These are phyloP conservation scores for Nicotiana undulata DNA, from an alignment of 257 asterid genomes.

Conservation along the genomic window DNA sequence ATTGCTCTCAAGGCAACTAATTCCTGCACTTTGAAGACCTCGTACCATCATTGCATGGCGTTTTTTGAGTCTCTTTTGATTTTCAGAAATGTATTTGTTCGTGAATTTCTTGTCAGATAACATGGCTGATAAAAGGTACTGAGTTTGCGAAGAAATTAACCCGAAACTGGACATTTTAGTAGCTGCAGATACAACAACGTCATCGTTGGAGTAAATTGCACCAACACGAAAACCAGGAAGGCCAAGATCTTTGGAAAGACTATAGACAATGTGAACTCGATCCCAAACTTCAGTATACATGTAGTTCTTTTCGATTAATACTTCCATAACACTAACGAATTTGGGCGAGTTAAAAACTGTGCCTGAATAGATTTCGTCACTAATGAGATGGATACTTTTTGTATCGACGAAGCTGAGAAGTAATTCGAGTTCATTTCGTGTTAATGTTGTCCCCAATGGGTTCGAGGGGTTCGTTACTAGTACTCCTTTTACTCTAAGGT, in stretches of 20 bases:
- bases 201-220: background rate
- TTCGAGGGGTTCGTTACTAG: background rate
- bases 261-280: slow-evolving; percentile 10
- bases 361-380: slow-evolving; percentile 9
- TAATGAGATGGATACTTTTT: slow-evolving; percentile 4
- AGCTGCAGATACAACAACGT: background rate
- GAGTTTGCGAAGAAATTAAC: slow-evolving; percentile 2
- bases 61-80: background rate
- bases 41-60: slow-evolving; percentile 1
- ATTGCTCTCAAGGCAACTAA: slow-evolving; percentile 9
- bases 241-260: slow-evolving; percentile 7
- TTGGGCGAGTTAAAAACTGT: slow-evolving; percentile 3
- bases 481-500: slow-evolving; percentile 1
- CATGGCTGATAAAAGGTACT: background rate
- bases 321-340: slow-evolving; percentile 6
- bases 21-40: background rate
- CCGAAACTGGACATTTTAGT: slow-evolving; percentile 2
- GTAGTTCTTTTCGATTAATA: slow-evolving; percentile 1
- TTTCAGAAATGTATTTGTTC: background rate
- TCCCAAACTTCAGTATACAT: slow-evolving; percentile 4
- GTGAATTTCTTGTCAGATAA: background rate
- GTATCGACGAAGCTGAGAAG: background rate
- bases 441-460: slow-evolving; percentile 1
- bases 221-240: slow-evolving; percentile 8
- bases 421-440: background rate